Conservation (phyloP, 83 land plant species). For the Picea engelmannii region DNA sequence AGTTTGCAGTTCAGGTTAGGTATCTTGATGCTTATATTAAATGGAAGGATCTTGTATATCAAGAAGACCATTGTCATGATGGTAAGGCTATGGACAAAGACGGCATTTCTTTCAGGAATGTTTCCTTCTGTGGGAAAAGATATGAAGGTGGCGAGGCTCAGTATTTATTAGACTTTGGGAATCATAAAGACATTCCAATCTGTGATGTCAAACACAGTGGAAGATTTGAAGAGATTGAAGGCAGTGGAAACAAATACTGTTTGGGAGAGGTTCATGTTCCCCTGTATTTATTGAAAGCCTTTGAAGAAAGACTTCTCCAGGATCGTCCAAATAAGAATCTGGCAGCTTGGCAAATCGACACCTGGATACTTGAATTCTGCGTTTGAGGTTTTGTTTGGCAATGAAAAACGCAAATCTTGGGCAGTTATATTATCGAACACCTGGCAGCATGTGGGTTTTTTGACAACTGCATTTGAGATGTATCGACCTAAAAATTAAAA, state of each 20-base stretch:
- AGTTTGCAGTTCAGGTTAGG: constrained; percentile 35
- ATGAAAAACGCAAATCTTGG: no score
- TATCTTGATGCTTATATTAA: constrained; percentile 45
- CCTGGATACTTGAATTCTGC: no score
- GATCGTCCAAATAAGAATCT: constrained; percentile 15
- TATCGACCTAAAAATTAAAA: no score
- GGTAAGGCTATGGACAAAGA: background rate
- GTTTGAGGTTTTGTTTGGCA: no score
- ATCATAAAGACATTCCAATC: constrained; percentile 44
- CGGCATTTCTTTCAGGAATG: constrained; percentile 30
- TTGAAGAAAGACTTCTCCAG: constrained; percentile 51
- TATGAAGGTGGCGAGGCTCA: constrained; percentile 31
- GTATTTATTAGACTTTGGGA: constrained; percentile 63
- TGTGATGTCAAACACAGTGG: constrained; percentile 36
- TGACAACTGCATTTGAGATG: no score
- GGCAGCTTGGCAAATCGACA: no score
- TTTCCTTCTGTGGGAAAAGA: constrained; percentile 39
- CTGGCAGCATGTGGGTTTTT: no score
- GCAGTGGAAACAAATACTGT: constrained; percentile 53
- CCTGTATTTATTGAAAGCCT: constrained; percentile 43
- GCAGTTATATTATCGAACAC: no score
- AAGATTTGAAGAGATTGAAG: constrained; percentile 28
- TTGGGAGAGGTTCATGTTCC: constrained; percentile 56
- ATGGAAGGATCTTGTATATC: constrained; percentile 51
- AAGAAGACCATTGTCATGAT: constrained; percentile 7